Base-by-base conservation (phyloP, 2,329 filamentous ascomycete species). In the Verticillium albo-atrum region DNA sequence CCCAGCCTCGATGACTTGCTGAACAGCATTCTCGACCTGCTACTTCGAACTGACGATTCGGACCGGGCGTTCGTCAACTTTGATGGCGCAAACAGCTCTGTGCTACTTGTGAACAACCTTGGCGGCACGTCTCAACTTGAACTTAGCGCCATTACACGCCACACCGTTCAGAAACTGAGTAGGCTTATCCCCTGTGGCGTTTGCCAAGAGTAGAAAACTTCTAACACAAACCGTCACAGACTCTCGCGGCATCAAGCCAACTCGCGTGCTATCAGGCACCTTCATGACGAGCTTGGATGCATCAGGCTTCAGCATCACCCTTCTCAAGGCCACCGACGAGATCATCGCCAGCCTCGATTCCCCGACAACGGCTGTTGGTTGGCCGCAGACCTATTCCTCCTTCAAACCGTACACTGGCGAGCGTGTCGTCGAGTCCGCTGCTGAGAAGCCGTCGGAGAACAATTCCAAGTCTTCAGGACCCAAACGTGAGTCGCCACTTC, bases 201-300 rank as follows among this genome's bases (percentile, higher is more conserved):
- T 47, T 25, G n/a, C n/a, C n/a, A n/a, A n/a, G n/a, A n/a, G n/a
- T 2, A 28, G 55, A n/a, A 58, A 25, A 10, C 1, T 6, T 17
- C 25, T 10, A 5, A 3, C 34, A 4, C 15, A 62, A 55, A 17
- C 7, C 25, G 23, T 12, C 52, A 53, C 4, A 56, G 58, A 20
- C 10, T 61, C 42, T 10, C 42, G 42, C 9, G 42, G 42, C 34
- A 26, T 56, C 4, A 56, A 57, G 37, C 50, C 61, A 6, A 32
- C 55, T 10, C 60, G 61, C 14, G 80, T 88, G 53, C 77, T 90
- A 37, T 77, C 85, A 30, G 86, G 88, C 12, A 89, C 87, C 0
- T 91, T 87, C 74, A 86, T 91, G 80, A 90, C 88, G 20, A 89
- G 86, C 63, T 72, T 91, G 62, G 90, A 91, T 64, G 88, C 87